These are phyloP conservation scores for Ulmus americana DNA, from an alignment of 331 rosid genomes.

Conservation along the genomic window DNA sequence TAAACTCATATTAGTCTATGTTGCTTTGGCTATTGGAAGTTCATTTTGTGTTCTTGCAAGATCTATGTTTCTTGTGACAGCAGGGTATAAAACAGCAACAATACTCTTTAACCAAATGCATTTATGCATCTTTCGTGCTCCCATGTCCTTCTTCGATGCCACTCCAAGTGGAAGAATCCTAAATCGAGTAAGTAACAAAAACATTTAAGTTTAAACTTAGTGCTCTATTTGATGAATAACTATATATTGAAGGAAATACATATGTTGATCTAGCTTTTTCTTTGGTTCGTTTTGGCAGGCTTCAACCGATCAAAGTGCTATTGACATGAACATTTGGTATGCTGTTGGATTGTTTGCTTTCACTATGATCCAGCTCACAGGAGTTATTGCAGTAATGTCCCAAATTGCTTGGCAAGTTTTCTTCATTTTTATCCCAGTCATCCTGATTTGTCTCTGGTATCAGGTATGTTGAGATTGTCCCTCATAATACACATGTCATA, in stretches of 20 bases:
- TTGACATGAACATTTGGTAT: constrained; percentile 47
- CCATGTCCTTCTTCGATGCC: constrained; percentile 84
- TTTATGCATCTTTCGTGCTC: constrained; percentile 60
- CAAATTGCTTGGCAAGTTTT: constrained; percentile 83
- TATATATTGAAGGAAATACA: background rate
- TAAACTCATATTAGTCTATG: constrained; percentile 49
- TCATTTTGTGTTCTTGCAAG: constrained; percentile 53
- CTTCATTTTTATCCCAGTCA: constrained; percentile 58
- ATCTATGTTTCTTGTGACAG: constrained; percentile 39
- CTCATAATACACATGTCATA: no score
- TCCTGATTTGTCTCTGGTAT: constrained; percentile 59
- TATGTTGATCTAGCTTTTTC: background rate
- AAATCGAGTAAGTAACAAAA: constrained; percentile 46
- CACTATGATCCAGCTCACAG: constrained; percentile 22
- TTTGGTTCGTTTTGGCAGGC: constrained; percentile 36
- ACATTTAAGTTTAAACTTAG: no score
- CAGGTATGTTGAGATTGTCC: no score
- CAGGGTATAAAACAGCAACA: constrained; percentile 13
- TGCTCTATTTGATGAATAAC: no score
- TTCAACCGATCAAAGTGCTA: constrained; percentile 72
- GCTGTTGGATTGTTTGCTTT: constrained; percentile 45
- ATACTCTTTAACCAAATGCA: constrained; percentile 78
- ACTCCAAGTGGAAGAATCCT: constrained; percentile 81
- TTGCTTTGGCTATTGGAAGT: constrained; percentile 60
- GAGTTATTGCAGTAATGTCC: constrained; percentile 55